A percentile compares a stretch with the other conserved stretches of the same genome.
Evolutionary conservation across 2,329 filamentous ascomycete genomes (phyloP).

Genomic region (Gremmenia infestans): DNA sequence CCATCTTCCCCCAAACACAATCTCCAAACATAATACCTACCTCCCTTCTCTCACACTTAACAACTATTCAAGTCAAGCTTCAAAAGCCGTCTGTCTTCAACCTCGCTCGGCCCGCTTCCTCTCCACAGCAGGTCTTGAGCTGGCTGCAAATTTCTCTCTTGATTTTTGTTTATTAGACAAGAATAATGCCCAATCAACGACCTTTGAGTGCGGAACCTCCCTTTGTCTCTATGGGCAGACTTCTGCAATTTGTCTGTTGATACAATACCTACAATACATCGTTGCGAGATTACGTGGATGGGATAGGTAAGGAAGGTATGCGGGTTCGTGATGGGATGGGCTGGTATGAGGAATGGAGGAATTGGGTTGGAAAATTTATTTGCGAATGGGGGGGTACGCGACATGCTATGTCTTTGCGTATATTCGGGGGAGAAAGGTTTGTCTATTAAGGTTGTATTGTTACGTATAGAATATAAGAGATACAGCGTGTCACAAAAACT

Average conservation of each 20-base stretch:
- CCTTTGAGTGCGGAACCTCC: slow-evolving; percentile 56
- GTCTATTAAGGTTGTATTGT: no score
- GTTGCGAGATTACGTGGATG: no score
- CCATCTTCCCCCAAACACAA: no score
- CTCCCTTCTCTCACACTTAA: background rate
- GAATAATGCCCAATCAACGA: slow-evolving; percentile 42
- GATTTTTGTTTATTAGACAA: slow-evolving; percentile 43
- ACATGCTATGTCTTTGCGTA: no score
- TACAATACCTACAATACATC: slow-evolving; percentile 35
- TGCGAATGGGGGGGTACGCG: no score
- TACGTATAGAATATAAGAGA: no score
- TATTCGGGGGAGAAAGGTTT: no score
- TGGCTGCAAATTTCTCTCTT: slow-evolving; percentile 40
- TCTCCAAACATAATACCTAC: background rate
- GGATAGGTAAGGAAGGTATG: no score
- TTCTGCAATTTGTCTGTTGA: slow-evolving; percentile 57
- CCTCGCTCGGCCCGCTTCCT: slow-evolving; percentile 49
- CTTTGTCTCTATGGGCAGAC: slow-evolving; percentile 38
- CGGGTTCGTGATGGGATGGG: no score
- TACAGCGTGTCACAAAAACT: no score
- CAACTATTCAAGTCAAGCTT: background rate
- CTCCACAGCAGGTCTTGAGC: slow-evolving; percentile 50
- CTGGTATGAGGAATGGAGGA: no score
- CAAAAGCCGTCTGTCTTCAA: slow-evolving; percentile 40
- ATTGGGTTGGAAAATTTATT: no score